A percentile compares a stretch with the other conserved stretches of the same genome.
These are phyloP conservation scores for Pseudocercospora fijiensis DNA, from an alignment of 2,329 filamentous ascomycete species.

Conservation along the genomic window DNA sequence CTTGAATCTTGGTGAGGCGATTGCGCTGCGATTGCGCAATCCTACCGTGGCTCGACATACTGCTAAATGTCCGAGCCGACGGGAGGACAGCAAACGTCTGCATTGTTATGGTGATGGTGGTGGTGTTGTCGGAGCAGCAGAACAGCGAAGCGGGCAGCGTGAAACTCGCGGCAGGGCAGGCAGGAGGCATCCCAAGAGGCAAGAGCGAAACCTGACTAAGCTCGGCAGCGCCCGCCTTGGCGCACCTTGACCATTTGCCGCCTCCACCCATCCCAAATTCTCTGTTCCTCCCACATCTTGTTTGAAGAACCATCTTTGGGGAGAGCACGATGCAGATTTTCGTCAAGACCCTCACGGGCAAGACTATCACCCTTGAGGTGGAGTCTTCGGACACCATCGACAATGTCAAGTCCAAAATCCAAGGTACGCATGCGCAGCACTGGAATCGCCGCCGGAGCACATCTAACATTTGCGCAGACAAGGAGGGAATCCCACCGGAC, in stretches of 20 bases:
- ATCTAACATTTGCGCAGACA: slow-evolving; percentile 63
- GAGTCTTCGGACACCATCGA: slow-evolving; percentile 99
- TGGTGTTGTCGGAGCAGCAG: background rate
- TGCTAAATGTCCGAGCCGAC: background rate
- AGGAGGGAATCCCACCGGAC: slow-evolving; percentile 99
- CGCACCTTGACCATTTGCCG: background rate
- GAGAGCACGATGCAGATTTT: slow-evolving; percentile 67
- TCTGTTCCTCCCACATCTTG: background rate
- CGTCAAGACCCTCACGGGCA: slow-evolving; percentile 98
- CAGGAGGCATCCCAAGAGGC: background rate
- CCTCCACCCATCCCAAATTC: background rate
- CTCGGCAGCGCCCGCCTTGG: background rate
- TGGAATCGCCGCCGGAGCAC: background rate
- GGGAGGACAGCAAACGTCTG: background rate
- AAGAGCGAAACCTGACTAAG: background rate
- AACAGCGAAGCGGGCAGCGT: background rate
- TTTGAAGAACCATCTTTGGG: slow-evolving; percentile 2
- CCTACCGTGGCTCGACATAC: background rate
- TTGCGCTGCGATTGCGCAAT: slow-evolving; percentile 4
- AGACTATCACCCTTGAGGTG: slow-evolving; percentile 99
- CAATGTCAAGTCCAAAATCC: slow-evolving; percentile 99
- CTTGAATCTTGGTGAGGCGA: background rate
- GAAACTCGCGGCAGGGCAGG: background rate
- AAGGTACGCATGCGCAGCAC: slow-evolving; percentile 53
- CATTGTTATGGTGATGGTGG: background rate